Percentiles rank a stretch among this genome's conserved stretches.
Evolutionary conservation across 169 alveolate species (phyloP).

Genomic region (Eimeria maxima): DNA sequence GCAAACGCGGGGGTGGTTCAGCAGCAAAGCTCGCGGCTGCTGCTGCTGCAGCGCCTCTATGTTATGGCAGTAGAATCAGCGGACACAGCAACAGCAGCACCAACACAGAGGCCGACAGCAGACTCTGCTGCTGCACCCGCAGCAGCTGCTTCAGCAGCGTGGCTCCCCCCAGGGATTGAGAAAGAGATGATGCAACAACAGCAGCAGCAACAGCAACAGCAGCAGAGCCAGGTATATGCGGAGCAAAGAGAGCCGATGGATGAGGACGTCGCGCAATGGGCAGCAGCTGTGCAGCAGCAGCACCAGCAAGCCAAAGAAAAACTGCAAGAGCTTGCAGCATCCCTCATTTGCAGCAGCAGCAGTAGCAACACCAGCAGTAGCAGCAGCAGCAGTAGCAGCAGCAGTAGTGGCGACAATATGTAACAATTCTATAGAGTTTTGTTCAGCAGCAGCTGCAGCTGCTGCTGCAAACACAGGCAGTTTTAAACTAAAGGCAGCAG

Average conservation of each 20-base stretch:
- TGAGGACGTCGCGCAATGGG: not conserved
- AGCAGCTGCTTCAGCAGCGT: too few species aligned
- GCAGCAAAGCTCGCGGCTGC: not conserved
- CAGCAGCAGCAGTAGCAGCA: not conserved
- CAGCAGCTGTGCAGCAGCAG: conserved; percentile 28
- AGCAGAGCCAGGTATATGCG: not conserved
- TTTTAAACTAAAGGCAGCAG: not conserved
- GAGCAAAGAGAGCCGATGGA: too few species aligned
- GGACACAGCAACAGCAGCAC: not conserved
- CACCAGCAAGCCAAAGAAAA: conserved; percentile 20
- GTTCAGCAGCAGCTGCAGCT: not conserved
- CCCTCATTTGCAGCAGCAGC: not conserved
- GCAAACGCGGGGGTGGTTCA: not conserved
- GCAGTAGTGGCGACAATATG: not conserved
- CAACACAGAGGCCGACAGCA: too few species aligned
- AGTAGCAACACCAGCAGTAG: not conserved
- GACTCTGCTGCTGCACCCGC: too few species aligned
- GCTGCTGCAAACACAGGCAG: not conserved
- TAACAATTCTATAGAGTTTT: not conserved
- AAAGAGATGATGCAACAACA: not conserved
- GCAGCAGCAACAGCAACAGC: conserved; percentile 2
- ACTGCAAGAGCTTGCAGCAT: not conserved
- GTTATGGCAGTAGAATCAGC: not conserved
- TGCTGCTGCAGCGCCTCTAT: not conserved
- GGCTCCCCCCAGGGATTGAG: too few species aligned